Percentiles rank a stretch among this genome's conserved stretches.
Evolutionary conservation across 441 rosid species (phyloP).

Genomic region (Gossypium trilobum): DNA sequence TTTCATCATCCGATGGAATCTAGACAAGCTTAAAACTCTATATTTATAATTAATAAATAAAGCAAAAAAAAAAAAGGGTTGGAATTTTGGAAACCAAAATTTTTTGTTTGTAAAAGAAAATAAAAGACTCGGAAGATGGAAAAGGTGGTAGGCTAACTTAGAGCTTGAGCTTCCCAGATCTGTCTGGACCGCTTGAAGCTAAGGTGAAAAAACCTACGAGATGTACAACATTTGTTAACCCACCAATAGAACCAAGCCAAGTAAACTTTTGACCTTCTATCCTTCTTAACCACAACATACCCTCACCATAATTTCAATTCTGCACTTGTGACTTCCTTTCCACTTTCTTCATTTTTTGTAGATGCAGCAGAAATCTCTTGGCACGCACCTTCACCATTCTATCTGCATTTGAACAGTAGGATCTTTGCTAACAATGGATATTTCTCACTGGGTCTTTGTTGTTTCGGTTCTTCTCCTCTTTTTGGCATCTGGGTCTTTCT

Average conservation of each 20-base stretch:
- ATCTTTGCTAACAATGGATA: constrained; percentile 37
- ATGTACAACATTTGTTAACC: neutral
- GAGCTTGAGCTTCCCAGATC: neutral
- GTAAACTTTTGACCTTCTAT: neutral
- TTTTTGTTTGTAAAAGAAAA: neutral
- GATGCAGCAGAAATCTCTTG: constrained; percentile 23
- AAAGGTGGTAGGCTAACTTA: neutral
- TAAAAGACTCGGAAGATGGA: neutral
- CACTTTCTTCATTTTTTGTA: neutral
- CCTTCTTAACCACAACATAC: neutral
- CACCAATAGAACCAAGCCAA: neutral
- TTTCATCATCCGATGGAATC: too few species aligned
- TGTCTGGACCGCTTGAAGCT: neutral
- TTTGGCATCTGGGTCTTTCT: constrained; percentile 41
- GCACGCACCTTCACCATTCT: constrained; percentile 30
- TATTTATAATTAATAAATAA: too few species aligned
- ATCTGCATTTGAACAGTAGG: constrained; percentile 22
- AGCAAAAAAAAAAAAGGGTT: too few species aligned
- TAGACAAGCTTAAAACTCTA: too few species aligned
- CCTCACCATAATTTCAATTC: neutral
- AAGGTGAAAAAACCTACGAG: neutral
- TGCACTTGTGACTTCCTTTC: neutral
- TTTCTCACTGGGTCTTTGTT: constrained; percentile 26
- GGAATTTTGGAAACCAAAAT: neutral
- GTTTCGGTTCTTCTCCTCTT: constrained; percentile 31